Evolutionary conservation across 2,329 filamentous ascomycete species (phyloP).

Genomic region (Aspergillus cejpii): DNA sequence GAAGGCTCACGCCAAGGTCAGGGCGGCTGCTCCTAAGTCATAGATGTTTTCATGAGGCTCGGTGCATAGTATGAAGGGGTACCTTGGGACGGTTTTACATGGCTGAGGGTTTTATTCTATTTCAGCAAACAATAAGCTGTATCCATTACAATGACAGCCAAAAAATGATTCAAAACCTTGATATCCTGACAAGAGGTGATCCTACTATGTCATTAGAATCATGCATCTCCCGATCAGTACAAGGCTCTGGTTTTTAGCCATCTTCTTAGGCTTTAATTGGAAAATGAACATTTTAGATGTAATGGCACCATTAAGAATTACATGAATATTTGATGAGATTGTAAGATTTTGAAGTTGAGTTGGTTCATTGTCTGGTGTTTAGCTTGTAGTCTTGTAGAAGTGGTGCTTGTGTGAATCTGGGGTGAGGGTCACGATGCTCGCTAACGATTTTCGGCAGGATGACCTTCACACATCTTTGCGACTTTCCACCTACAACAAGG

Average conservation of each 20-base stretch:
- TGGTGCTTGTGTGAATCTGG: conserved; percentile 30
- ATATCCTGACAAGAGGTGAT: conserved; percentile 30
- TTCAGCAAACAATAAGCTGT: conserved; percentile 36
- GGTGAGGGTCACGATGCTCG: conserved; percentile 33
- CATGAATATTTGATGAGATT: background rate
- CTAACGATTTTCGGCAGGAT: conserved; percentile 41
- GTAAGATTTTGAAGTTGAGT: background rate
- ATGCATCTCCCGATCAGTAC: background rate
- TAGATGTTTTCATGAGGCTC: conserved; percentile 36
- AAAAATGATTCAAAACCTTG: conserved; percentile 41
- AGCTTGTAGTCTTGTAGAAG: conserved; percentile 13
- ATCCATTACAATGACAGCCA: conserved; percentile 38
- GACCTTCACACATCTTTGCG: conserved; percentile 37
- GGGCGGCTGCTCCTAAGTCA: conserved; percentile 67
- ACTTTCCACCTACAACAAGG: conserved; percentile 31
- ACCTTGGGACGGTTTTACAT: conserved; percentile 36
- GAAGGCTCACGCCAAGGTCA: conserved; percentile 92
- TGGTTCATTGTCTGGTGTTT: conserved; percentile 6
- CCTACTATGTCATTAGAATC: background rate
- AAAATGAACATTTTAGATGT: background rate
- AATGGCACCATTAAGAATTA: background rate
- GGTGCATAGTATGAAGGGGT: conserved; percentile 42
- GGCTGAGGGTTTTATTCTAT: conserved; percentile 31
- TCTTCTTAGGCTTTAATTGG: background rate
- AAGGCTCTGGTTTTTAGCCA: background rate